These are phyloP conservation scores for Candida maesae DNA, from an alignment of 805 yeast species.

Conservation along the genomic window DNA sequence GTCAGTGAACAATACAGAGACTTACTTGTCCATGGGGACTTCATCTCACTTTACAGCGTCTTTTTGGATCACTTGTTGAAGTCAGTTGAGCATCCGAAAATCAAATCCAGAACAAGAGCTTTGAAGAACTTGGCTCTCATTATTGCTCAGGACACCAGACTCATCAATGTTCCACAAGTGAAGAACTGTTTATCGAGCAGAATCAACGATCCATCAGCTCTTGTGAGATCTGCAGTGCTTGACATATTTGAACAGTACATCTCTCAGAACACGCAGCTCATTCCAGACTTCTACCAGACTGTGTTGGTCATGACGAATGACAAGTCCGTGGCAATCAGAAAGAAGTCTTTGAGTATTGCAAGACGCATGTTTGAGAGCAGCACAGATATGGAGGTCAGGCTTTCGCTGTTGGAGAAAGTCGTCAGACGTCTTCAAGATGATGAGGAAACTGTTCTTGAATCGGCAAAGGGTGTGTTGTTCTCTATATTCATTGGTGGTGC, in stretches of 20 bases:
- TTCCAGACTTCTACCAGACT: constrained; percentile 44
- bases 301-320: constrained; percentile 39
- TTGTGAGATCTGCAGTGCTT: constrained; percentile 72
- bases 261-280: constrained; percentile 38
- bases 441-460: constrained; percentile 50
- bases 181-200: constrained; percentile 48
- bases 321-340: constrained; percentile 61
- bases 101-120: constrained; percentile 58
- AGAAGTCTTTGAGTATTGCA: constrained; percentile 52
- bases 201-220: constrained; percentile 59
- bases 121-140: constrained; percentile 57
- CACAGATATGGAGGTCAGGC: constrained; percentile 29
- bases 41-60: constrained; percentile 41
- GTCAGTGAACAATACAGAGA: constrained; percentile 1
- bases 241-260: constrained; percentile 57
- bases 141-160: constrained; percentile 46
- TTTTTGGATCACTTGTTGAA: constrained; percentile 48
- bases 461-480: constrained; percentile 35
- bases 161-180: constrained; percentile 48
- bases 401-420: constrained; percentile 46
- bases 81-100: constrained; percentile 45
- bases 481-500: constrained; percentile 28
- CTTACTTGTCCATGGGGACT: constrained; percentile 12
- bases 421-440: constrained; percentile 63
- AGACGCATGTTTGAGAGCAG: constrained; percentile 42